Evolutionary conservation across 2,329 filamentous ascomycete species (phyloP).

Genomic region (Colletotrichum sp.): DNA sequence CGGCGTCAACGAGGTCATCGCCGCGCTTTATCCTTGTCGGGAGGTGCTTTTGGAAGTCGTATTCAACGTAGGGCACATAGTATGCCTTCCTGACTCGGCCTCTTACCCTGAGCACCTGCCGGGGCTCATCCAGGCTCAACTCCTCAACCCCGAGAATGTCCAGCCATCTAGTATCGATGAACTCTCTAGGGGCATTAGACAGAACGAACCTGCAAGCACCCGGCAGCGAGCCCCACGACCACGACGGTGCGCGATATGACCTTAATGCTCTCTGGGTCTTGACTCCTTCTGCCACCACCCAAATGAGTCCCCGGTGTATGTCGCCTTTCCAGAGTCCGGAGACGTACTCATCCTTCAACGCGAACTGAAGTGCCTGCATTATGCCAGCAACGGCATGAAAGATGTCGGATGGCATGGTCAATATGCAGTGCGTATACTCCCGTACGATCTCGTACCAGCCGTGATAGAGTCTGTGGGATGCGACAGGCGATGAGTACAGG

Average conservation of each 20-base stretch:
- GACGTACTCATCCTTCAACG: accelerated
- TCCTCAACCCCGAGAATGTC: accelerated
- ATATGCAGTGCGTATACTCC: background rate
- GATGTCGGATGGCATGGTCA: background rate
- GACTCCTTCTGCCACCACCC: background rate
- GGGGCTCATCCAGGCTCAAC: background rate
- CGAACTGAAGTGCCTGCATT: accelerated
- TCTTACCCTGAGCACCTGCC: background rate
- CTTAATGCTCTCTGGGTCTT: accelerated
- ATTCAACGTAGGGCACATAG: accelerated
- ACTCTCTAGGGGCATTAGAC: background rate
- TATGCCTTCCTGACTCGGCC: background rate
- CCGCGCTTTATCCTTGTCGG: accelerated
- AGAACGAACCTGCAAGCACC: background rate
- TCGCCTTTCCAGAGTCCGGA: background rate
- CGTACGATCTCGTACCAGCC: accelerated
- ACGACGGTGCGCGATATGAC: accelerated
- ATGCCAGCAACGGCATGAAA: background rate
- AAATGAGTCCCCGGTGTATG: accelerated
- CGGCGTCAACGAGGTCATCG: background rate
- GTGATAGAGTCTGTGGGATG: accelerated
- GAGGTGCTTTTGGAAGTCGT: background rate
- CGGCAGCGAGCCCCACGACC: accelerated
- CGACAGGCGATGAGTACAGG: accelerated
- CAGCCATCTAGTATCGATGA: accelerated